Evolutionary conservation across 148 eudicot species (phyloP), one percentile per base, ranked within the genome.

Genomic region (Rhododendron kiyosumense): DNA sequence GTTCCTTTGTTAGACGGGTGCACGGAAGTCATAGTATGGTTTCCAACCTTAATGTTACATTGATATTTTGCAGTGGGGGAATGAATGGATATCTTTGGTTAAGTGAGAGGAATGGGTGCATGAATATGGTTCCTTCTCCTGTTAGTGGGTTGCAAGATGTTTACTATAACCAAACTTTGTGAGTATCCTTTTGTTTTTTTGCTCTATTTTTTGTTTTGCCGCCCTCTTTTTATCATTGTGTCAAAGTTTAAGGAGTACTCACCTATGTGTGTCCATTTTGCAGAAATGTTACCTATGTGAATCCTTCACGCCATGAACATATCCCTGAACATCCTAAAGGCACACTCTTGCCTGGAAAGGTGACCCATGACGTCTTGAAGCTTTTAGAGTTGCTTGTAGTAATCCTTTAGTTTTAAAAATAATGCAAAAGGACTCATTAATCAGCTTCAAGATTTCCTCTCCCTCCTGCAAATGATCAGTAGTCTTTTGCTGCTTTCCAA

Each of bases 41-140:
- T 84, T 65, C 14, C 34, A 51, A 28, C 36, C 38, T 69, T 69
- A 12, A 41, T 36, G 10, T 9, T 15, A 14, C 38, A 10, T 81
- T 67, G 6, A 48, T 63, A 22, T 85, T 86, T 82, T 92, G 82
- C 90, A 97, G 99, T 78, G 96, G 89, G 81, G 96, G 96, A 86
- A 94, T 97, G 99, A 97, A 96, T 87, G 99, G 99, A 83, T 95
- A 87, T 81, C 83, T 97, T 49, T 97, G 96, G 96, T 84, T 97
- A 75, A 91, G 88, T 69, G 92, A 88, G 91, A 91, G 99, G 87
- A 97, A 95, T 90, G 96, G 89, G 52, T 93, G 90, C 93, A 90
- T 84, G 86, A 85, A 83, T 65, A 89, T 91, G 85, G 84, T 94
- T 86, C 90, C 93, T 77, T 92, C 98, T 57, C 92, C 94, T 78